A percentile compares a stretch with the other conserved stretches of the same genome.
Conservation (phyloP, 2,329 filamentous ascomycete species). For the Ascochyta fabae region DNA sequence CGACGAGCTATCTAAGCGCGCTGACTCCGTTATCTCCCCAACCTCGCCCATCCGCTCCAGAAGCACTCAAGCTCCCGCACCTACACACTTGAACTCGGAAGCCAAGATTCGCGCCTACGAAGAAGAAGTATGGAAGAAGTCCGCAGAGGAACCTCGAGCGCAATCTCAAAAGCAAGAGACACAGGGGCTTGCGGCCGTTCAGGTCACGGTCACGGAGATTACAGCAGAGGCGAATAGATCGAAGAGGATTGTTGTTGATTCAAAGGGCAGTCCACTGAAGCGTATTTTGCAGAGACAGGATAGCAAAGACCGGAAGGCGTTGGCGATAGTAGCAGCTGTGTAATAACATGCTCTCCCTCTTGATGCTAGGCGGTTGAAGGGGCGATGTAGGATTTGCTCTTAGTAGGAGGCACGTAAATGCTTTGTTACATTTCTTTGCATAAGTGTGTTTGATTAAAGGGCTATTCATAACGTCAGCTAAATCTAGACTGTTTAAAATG, state of each 20-base stretch:
- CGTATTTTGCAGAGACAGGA: slow-evolving; percentile 12
- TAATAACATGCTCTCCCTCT: background rate
- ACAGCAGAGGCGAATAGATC: background rate
- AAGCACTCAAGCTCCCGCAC: background rate
- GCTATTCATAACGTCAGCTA: too few species aligned
- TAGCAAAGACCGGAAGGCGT: slow-evolving; percentile 2
- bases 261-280: slow-evolving; percentile 8
- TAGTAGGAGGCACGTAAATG: too few species aligned
- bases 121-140: background rate
- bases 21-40: slow-evolving; percentile 8
- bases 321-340: background rate
- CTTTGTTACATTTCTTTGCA: too few species aligned
- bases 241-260: background rate
- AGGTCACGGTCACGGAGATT: background rate
- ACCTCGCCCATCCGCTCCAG: background rate
- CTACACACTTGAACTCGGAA: background rate
- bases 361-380: too few species aligned
- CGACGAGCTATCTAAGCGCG: background rate
- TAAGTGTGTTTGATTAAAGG: too few species aligned
- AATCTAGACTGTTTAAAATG: too few species aligned
- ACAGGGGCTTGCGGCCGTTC: background rate
- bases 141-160: background rate
- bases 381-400: too few species aligned
- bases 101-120: background rate
- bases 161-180: background rate